Percentiles rank a stretch among this genome's conserved stretches.
Evolutionary conservation across 805 yeast genomes (phyloP).

Genomic region (Naumovozyma baii): DNA sequence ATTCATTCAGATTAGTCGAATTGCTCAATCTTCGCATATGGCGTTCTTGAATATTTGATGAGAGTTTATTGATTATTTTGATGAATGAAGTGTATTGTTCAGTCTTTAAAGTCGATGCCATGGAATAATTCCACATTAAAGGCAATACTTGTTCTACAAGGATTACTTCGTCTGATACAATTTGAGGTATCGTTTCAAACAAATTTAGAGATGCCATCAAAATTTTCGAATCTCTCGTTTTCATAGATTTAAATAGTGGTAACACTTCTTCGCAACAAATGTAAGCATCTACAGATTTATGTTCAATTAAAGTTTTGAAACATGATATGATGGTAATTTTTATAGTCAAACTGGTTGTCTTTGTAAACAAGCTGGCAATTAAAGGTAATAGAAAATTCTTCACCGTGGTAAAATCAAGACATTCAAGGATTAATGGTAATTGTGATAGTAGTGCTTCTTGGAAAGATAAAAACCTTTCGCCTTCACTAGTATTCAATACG

Average conservation of each 20-base stretch:
- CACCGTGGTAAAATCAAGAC: conserved; percentile 57
- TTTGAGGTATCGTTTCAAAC: conserved; percentile 29
- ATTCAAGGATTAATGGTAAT: conserved; percentile 33
- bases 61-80: conserved; percentile 33
- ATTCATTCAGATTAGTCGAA: conserved; percentile 12
- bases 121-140: conserved; percentile 40
- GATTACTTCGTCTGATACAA: conserved; percentile 40
- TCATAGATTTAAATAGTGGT: conserved; percentile 68
- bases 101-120: conserved; percentile 36
- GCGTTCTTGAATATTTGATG: conserved; percentile 36
- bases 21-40: conserved; percentile 31
- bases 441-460: conserved; percentile 47
- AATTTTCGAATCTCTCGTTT: conserved; percentile 64
- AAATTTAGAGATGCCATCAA: conserved; percentile 41
- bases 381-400: conserved; percentile 71
- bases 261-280: conserved; percentile 67
- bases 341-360: conserved; percentile 74
- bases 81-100: conserved; percentile 35
- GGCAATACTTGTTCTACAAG: conserved; percentile 48
- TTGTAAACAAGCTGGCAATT: conserved; percentile 62
- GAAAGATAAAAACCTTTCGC: conserved; percentile 21
- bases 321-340: conserved; percentile 59
- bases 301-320: conserved; percentile 46
- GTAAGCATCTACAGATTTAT: conserved; percentile 57
- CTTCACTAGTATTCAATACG: conserved; percentile 16